phyloP scores from a whole-genome alignment of 306 rosid species.

The Cercis canadensis region DNA sequence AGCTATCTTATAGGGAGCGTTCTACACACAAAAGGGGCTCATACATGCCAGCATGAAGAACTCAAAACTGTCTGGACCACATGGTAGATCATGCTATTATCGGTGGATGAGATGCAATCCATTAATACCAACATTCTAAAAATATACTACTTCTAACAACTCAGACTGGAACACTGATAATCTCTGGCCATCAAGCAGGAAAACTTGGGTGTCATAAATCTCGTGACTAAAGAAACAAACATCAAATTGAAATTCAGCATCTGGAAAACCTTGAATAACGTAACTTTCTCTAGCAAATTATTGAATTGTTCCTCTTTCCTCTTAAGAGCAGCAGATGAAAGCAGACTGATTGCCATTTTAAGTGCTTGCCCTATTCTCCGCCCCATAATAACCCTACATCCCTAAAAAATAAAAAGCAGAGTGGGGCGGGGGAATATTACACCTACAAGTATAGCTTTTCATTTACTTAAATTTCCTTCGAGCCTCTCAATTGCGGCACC shows the following conservation, averaged over 20 bases:
- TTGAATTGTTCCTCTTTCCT: slow-evolving; percentile 22
- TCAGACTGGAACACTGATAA: slow-evolving; percentile 1
- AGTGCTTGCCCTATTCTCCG: too few relatives aligned
- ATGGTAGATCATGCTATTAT: background rate
- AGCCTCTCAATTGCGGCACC: slow-evolving; percentile 91
- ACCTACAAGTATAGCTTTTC: slow-evolving; percentile 39
- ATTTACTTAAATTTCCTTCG: slow-evolving; percentile 71
- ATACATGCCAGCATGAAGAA: too few relatives aligned
- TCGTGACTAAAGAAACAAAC: too few relatives aligned
- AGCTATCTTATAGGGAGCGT: too few relatives aligned
- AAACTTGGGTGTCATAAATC: too few relatives aligned
- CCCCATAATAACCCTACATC: too few relatives aligned
- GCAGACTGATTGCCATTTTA: slow-evolving; percentile 10
- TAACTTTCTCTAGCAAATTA: too few relatives aligned
- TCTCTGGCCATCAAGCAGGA: background rate
- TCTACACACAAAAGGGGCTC: too few relatives aligned
- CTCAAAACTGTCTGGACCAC: background rate
- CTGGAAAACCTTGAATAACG: background rate
- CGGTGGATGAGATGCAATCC: background rate
- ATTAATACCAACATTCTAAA: slow-evolving; percentile 5
- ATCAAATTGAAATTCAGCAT: slow-evolving; percentile 1
- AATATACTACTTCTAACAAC: background rate
- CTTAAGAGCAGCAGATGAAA: background rate
- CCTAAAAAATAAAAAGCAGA: too few relatives aligned
- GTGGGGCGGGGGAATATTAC: background rate